Conservation (phyloP, 2,329 filamentous ascomycete species). For the Apiospora hydei region DNA sequence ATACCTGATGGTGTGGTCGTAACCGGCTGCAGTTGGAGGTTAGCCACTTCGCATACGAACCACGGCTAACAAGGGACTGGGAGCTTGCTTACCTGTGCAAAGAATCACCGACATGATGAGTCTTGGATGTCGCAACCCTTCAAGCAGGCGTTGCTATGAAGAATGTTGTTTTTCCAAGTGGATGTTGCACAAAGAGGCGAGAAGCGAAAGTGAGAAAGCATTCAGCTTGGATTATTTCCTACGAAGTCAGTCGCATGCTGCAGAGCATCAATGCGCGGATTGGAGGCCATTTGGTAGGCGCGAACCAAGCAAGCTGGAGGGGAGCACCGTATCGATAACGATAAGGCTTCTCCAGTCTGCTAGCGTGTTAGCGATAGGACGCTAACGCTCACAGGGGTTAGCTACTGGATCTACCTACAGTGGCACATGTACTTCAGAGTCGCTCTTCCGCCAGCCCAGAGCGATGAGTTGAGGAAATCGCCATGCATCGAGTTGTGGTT, state of each 20-base stretch:
- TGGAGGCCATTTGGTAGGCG: neutral
- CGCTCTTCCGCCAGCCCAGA: no score
- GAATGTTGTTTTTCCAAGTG: neutral
- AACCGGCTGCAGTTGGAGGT: constrained; percentile 55
- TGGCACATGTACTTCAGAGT: no score
- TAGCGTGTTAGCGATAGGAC: neutral
- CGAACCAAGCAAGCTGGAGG: neutral
- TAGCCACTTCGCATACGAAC: neutral
- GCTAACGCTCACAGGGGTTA: neutral
- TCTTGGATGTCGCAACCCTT: neutral
- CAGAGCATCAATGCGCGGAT: neutral
- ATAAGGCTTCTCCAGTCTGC: neutral
- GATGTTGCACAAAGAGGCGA: neutral
- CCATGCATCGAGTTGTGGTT: neutral
- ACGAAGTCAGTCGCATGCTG: neutral
- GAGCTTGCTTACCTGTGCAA: constrained; percentile 18
- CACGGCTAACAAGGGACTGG: neutral
- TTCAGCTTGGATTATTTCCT: neutral
- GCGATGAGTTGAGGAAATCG: neutral
- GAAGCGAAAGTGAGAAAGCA: neutral
- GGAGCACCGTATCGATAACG: constrained; percentile 10
- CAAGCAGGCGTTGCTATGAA: neutral
- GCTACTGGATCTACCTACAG: neutral
- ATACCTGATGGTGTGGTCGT: constrained; percentile 69
- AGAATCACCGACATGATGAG: constrained; percentile 24